These are phyloP conservation scores for Plenodomus biglobosus DNA, from an alignment of 2,329 filamentous ascomycete species.

Conservation along the genomic window DNA sequence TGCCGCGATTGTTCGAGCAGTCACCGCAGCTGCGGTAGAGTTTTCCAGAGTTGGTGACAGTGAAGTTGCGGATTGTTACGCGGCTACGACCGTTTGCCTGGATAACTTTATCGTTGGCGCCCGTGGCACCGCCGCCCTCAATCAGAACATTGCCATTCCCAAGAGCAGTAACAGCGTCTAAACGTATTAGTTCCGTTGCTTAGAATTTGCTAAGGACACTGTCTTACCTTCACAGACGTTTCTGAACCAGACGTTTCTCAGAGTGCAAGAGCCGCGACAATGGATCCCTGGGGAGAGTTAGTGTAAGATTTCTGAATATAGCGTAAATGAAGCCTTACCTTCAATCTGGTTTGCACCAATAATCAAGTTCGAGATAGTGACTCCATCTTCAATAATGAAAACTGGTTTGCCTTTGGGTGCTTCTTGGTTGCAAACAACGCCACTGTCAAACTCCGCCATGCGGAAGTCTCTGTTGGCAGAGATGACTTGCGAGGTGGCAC, in stretches of 20 bases:
- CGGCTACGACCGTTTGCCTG: conserved; percentile 34
- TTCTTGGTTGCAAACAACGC: too few relatives aligned
- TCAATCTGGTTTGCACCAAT: conserved; percentile 54
- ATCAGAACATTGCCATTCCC: conserved; percentile 34
- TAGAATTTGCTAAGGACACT: too few relatives aligned
- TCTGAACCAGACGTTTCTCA: conserved; percentile 39
- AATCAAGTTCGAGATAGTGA: conserved; percentile 56
- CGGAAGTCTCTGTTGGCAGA: too few relatives aligned
- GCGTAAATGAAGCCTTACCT: conserved; percentile 55
- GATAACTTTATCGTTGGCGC: conserved; percentile 41
- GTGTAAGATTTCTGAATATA: neutral
- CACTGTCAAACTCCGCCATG: too few relatives aligned
- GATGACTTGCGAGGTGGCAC: too few relatives aligned
- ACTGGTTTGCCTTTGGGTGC: too few relatives aligned
- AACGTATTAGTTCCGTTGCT: too few relatives aligned
- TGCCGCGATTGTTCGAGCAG: conserved; percentile 47
- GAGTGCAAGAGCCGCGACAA: conserved; percentile 51
- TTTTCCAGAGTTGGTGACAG: conserved; percentile 51
- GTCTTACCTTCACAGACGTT: conserved; percentile 43
- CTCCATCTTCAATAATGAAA: conserved; percentile 55
- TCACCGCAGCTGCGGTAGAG: conserved; percentile 54
- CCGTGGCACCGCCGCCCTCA: conserved; percentile 40
- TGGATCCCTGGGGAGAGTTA: conserved; percentile 9
- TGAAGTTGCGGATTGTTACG: conserved; percentile 36
- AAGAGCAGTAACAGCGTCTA: conserved; percentile 33